These are phyloP conservation scores for Lolium rigidum DNA, from an alignment of 176 grass and related monocot genomes.

Conservation along the genomic window DNA sequence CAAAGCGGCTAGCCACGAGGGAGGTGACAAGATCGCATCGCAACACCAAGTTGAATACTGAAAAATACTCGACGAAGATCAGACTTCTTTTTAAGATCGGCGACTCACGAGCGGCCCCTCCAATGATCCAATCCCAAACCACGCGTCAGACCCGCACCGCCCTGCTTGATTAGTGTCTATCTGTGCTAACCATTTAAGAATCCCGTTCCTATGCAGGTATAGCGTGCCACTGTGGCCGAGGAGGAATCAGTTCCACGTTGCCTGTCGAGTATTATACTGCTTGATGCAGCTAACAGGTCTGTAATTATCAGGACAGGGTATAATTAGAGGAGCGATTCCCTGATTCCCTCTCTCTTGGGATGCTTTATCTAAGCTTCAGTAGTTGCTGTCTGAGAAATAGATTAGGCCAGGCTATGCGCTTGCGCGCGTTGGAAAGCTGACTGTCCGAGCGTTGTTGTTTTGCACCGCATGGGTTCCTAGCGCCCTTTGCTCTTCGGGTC, in stretches of 20 bases:
- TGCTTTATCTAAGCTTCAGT: constrained; percentile 37
- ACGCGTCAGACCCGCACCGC: constrained; percentile 29
- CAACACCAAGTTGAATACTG: not conserved
- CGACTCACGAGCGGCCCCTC: constrained; percentile 24
- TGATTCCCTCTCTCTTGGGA: constrained; percentile 44
- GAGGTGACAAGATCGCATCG: not conserved
- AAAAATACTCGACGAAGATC: not conserved
- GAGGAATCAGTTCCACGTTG: not conserved
- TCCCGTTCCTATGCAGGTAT: not conserved
- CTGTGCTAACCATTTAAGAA: not conserved
- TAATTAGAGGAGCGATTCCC: constrained; percentile 19
- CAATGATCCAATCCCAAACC: not conserved
- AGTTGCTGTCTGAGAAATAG: not conserved
- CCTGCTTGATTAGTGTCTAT: not conserved
- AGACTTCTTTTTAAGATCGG: not conserved
- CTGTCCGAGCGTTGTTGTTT: constrained; percentile 27
- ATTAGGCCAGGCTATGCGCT: not conserved
- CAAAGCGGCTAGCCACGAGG: constrained; percentile 30
- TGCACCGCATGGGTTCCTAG: not conserved
- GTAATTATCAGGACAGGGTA: constrained; percentile 25
- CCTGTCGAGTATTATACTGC: not conserved
- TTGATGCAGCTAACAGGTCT: not conserved
- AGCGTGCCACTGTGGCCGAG: constrained; percentile 9
- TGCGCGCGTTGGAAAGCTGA: constrained; percentile 36
- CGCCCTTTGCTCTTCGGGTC: too few species aligned